These are phyloP conservation scores for Vigna nakashimae DNA, from an alignment of 306 rosid species.

Conservation along the genomic window DNA sequence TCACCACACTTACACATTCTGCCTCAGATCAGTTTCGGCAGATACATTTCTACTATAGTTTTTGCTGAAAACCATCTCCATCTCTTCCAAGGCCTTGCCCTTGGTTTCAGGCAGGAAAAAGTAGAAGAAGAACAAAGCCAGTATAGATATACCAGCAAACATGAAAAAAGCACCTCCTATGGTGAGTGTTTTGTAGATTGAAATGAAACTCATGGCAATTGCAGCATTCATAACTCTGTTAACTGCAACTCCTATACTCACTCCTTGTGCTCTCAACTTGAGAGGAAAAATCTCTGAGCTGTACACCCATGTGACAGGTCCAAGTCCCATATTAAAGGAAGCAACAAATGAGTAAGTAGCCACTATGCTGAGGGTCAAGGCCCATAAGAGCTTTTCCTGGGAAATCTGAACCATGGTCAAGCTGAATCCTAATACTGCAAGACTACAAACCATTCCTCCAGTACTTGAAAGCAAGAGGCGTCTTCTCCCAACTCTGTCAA, in stretches of 20 bases:
- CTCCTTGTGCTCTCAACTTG: slow-evolving; percentile 74
- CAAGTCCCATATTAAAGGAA: slow-evolving; percentile 67
- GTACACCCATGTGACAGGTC: slow-evolving; percentile 82
- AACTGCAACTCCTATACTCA: slow-evolving; percentile 71
- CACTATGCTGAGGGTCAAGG: slow-evolving; percentile 54
- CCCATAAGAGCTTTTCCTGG: slow-evolving; percentile 52
- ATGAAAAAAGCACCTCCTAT: slow-evolving; percentile 77
- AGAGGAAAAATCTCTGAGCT: slow-evolving; percentile 77
- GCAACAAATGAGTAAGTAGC: slow-evolving; percentile 58
- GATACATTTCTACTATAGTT: not conserved
- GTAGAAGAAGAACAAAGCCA: slow-evolving; percentile 72
- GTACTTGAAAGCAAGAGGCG: slow-evolving; percentile 57
- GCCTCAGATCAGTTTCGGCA: not conserved
- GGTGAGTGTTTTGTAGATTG: slow-evolving; percentile 68
- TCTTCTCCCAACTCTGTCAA: slow-evolving; percentile 70
- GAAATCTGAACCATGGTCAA: slow-evolving; percentile 61
- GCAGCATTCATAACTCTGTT: slow-evolving; percentile 67
- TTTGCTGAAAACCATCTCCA: slow-evolving; percentile 63
- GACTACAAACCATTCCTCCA: slow-evolving; percentile 57
- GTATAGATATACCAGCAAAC: slow-evolving; percentile 62
- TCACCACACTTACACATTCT: not conserved
- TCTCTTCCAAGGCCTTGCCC: slow-evolving; percentile 75
- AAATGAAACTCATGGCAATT: slow-evolving; percentile 63
- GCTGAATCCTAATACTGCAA: slow-evolving; percentile 52
- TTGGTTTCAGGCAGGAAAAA: slow-evolving; percentile 76